These are phyloP conservation scores for Aureobasidium sp. DNA, from an alignment of 2,329 filamentous ascomycete species.

Conservation along the genomic window DNA sequence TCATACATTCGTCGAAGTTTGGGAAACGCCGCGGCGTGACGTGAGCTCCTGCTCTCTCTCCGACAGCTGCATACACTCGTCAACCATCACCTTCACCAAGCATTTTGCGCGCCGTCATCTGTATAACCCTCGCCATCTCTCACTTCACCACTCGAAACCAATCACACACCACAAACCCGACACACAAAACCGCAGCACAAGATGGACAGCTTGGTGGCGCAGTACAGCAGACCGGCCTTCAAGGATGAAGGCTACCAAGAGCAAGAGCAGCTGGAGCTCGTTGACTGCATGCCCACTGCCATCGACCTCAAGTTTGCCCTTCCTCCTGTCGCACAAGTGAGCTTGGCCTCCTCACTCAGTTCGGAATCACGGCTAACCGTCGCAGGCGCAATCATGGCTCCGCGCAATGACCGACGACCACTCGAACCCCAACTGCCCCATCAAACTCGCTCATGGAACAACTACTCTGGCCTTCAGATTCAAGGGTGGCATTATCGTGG, in stretches of 20 bases:
- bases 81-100: constrained; percentile 7
- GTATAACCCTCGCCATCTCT: background rate
- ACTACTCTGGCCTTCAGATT: constrained; percentile 97
- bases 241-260: constrained; percentile 61
- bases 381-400: constrained; percentile 83
- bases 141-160: background rate
- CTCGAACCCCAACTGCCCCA: constrained; percentile 92
- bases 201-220: constrained; percentile 92
- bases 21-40: constrained; percentile 3
- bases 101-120: background rate
- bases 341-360: constrained; percentile 26
- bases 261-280: constrained; percentile 61
- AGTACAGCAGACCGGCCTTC: constrained; percentile 75
- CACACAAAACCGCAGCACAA: constrained; percentile 19
- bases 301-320: constrained; percentile 91
- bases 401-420: constrained; percentile 96
- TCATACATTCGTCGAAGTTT: background rate
- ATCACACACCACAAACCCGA: background rate
- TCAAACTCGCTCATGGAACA: constrained; percentile 98
- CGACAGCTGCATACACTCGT: constrained; percentile 11
- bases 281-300: constrained; percentile 58
- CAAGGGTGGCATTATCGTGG: constrained; percentile 96
- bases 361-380: constrained; percentile 18
- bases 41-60: background rate
- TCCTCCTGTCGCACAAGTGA: constrained; percentile 83